Evolutionary conservation across 805 yeast genomes (phyloP).

Genomic region (Lachancea dasiensis): DNA sequence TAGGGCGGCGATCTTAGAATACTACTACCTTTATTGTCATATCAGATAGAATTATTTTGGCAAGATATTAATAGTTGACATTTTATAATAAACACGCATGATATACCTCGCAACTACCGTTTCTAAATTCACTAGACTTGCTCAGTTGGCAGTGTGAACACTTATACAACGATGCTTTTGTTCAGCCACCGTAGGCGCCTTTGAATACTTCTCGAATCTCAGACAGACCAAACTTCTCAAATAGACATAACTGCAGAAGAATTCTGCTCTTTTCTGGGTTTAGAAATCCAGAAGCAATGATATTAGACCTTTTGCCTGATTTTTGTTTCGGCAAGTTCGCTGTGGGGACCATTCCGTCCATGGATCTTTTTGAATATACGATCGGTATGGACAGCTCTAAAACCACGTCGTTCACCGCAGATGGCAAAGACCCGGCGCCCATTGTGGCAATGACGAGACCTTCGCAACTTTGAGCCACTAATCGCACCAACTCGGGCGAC

Average conservation of each 20-base stretch:
- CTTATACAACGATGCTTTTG: no score
- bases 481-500: conserved; percentile 41
- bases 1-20: no score
- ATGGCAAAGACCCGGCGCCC: conserved; percentile 65
- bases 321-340: conserved; percentile 38
- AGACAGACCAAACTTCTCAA: conserved; percentile 34
- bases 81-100: no score
- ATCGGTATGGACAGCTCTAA: conserved; percentile 44
- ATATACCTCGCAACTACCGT: no score
- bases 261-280: conserved; percentile 62
- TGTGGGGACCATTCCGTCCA: conserved; percentile 65
- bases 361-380: conserved; percentile 58
- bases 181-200: conserved; percentile 48
- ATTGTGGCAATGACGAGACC: conserved; percentile 63
- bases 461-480: conserved; percentile 42
- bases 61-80: no score
- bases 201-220: conserved; percentile 42
- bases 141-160: no score
- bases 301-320: conserved; percentile 34
- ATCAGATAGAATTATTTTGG: background rate
- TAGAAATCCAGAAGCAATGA: conserved; percentile 57
- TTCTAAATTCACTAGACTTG: no score
- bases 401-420: conserved; percentile 41
- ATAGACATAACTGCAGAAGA: conserved; percentile 49
- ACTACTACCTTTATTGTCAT: no score